Conservation (phyloP, 2,329 filamentous ascomycete species). For the Aureobasidium sp. region DNA sequence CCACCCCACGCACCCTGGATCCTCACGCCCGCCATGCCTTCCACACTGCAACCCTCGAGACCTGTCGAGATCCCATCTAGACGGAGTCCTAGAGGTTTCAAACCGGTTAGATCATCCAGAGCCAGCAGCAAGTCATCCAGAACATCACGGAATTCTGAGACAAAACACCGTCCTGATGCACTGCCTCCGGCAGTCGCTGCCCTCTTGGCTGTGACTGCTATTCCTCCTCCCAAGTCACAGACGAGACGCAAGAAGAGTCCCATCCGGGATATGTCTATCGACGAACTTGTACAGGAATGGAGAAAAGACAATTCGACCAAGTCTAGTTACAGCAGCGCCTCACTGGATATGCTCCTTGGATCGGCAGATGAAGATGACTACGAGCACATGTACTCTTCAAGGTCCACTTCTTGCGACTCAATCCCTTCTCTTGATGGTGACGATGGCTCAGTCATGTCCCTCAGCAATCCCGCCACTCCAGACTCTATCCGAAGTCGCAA, state of each 20-base stretch:
- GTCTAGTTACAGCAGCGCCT: constrained; percentile 26
- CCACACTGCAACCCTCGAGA: constrained; percentile 27
- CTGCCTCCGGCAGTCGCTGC: constrained; percentile 51
- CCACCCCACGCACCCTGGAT: constrained; percentile 7
- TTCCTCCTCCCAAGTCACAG: constrained; percentile 44
- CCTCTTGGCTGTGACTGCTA: constrained; percentile 52
- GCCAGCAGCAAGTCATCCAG: constrained; percentile 24
- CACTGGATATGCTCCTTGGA: constrained; percentile 51
- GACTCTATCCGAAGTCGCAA: constrained; percentile 28
- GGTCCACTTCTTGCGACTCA: constrained; percentile 53
- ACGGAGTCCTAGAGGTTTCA: constrained; percentile 25
- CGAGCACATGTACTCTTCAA: constrained; percentile 39
- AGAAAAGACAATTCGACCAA: constrained; percentile 38
- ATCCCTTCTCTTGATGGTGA: constrained; percentile 47
- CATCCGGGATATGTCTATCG: constrained; percentile 44
- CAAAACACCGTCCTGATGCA: constrained; percentile 35
- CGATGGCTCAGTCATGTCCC: constrained; percentile 41
- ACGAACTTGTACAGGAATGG: constrained; percentile 50
- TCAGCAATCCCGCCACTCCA: constrained; percentile 37
- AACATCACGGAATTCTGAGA: constrained; percentile 20
- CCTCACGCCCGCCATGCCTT: constrained; percentile 6
- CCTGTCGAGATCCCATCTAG: constrained; percentile 35
- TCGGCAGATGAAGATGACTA: constrained; percentile 43
- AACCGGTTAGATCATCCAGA: constrained; percentile 29
- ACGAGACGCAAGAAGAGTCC: constrained; percentile 35